Evolutionary conservation across 169 alveolate species (phyloP), one percentile per base, ranked within the genome.

Genomic region (Plasmodium malariae): DNA sequence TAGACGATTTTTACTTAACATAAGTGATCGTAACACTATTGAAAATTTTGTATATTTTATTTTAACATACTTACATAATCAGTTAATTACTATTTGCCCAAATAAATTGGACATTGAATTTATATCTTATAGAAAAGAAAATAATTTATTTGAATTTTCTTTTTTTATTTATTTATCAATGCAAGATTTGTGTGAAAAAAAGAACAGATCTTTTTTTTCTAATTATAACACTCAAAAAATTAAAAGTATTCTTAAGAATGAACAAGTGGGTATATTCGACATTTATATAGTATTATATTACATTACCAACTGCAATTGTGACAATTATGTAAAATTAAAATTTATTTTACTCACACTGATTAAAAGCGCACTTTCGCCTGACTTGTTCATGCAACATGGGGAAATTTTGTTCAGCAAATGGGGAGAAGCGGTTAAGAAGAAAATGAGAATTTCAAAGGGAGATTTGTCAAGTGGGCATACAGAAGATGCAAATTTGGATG

Each of bases 141-240:
- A 57, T 32, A 55, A 83, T 68, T 32, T 12, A 0, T 51, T 37
- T 43, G 91, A 83, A 59, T 83, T 83, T 69, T 68, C 86, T 28
- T 68, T 65, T 55, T 83, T 67, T 36, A 40, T 83, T 34, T 65
- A 67, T 70, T 55, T 45, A 28, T 83, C 91, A 5, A 30, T 83
- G 30, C 74, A 51, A 51, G 91, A 83, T 55, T 17, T 83, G 21
- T 48, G 59, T 45, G 4, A 28, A 17, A n/a, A n/a, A n/a, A n/a
- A n/a, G n/a, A 37, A 24, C n/a, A 17, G 48, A 3, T 32, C n/a
- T 1, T 43, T 71, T 2, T 30, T 68, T 21, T 83, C 68, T 67
- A 59, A 36, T 45, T 70, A 24, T 21, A 14, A 70, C 6, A 7
- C 14, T 4, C 51, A 68, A 17, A 32, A 45, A 67, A 83, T 83